Conservation (phyloP, 129 eudicot species). For the Calendula officinalis region DNA sequence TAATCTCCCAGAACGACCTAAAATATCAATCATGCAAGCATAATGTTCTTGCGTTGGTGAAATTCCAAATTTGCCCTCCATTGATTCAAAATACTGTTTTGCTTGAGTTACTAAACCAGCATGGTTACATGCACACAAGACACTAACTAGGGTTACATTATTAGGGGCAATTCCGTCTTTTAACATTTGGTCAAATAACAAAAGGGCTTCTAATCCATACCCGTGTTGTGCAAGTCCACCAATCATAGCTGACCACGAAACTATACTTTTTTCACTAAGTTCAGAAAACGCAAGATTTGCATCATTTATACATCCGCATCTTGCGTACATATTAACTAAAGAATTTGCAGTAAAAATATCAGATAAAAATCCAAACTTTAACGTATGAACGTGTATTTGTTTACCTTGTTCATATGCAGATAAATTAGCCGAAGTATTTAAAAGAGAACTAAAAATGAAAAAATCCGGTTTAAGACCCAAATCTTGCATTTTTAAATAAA, state of each 20-base stretch:
- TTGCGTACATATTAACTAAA: constrained; percentile 86
- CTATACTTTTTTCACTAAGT: constrained; percentile 60
- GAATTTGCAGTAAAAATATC: constrained; percentile 77
- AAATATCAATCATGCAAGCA: constrained; percentile 88
- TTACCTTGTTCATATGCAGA: constrained; percentile 91
- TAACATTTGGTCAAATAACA: constrained; percentile 62
- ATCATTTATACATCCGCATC: constrained; percentile 79
- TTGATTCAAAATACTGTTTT: constrained; percentile 50
- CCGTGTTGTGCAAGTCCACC: constrained; percentile 95
- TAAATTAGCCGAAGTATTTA: constrained; percentile 73
- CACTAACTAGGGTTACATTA: constrained; percentile 78
- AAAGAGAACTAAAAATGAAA: constrained; percentile 66
- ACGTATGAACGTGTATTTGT: constrained; percentile 71
- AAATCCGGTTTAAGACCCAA: constrained; percentile 64
- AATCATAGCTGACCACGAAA: constrained; percentile 88
- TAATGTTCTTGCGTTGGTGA: constrained; percentile 80
- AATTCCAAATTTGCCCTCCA: constrained; percentile 53
- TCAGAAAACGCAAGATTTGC: constrained; percentile 59
- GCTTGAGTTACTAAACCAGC: constrained; percentile 76
- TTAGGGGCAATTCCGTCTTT: constrained; percentile 60
- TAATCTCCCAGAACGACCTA: constrained; percentile 70
- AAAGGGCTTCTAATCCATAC: constrained; percentile 68
- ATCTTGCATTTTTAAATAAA: constrained; percentile 56
- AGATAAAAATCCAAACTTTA: constrained; percentile 59
- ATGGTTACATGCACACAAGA: constrained; percentile 81